phyloP scores from a whole-genome alignment of 1,284 basidiomycete genomes.

The Papiliotrema flavescens region DNA sequence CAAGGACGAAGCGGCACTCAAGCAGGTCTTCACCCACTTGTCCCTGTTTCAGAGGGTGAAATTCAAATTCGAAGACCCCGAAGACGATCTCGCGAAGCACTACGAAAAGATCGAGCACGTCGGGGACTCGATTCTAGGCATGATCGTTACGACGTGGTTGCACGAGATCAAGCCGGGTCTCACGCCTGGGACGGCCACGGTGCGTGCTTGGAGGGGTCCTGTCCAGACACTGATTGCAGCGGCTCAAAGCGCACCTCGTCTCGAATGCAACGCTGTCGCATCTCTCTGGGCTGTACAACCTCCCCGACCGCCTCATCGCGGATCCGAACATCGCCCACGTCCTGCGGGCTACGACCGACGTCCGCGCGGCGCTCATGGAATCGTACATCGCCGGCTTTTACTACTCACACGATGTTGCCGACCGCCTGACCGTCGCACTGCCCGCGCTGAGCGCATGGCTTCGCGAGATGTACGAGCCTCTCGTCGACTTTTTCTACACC shows the following conservation, averaged over 20 bases:
- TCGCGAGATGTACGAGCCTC: conserved; percentile 42
- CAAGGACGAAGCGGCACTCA: conserved; percentile 20
- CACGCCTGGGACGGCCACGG: conserved; percentile 40
- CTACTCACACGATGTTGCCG: conserved; percentile 30
- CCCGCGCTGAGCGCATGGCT: conserved; percentile 34
- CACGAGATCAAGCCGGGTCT: conserved; percentile 37
- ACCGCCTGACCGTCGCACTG: conserved; percentile 21
- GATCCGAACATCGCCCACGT: conserved; percentile 30
- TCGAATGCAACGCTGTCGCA: conserved; percentile 45
- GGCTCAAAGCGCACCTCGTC: conserved; percentile 45
- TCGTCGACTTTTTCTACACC: conserved; percentile 41
- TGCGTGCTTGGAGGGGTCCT: conserved; percentile 13
- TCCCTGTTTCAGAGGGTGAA: conserved; percentile 25
- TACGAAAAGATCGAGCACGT: conserved; percentile 48
- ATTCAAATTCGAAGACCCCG: conserved; percentile 34
- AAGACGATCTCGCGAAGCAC: conserved; percentile 20
- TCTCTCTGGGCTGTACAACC: conserved; percentile 38
- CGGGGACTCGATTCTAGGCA: conserved; percentile 42
- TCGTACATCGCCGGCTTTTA: conserved; percentile 45
- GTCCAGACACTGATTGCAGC: conserved; percentile 19
- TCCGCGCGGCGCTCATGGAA: conserved; percentile 43
- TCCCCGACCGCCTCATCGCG: conserved; percentile 35
- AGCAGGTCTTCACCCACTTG: conserved; percentile 38
- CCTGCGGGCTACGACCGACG: conserved; percentile 38
- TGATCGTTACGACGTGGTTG: conserved; percentile 45